These are phyloP conservation scores for Vaccinium vitisidaea DNA, from an alignment of 148 eudicot species.

Conservation along the genomic window DNA sequence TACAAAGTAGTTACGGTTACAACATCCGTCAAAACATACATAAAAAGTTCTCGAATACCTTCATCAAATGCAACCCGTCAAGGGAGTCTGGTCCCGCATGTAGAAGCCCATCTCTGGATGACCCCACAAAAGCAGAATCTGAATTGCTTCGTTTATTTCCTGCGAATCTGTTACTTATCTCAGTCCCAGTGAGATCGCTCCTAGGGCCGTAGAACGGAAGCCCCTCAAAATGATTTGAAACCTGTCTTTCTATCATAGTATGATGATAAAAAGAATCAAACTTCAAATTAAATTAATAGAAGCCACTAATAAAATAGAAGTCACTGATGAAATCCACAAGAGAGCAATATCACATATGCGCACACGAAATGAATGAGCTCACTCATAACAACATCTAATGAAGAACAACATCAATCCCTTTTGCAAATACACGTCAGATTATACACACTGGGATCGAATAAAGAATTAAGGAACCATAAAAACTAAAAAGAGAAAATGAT, in stretches of 20 bases:
- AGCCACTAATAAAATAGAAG: neutral
- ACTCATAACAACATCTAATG: neutral
- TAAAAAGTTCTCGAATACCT: constrained; percentile 34
- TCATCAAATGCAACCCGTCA: constrained; percentile 50
- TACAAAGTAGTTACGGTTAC: neutral
- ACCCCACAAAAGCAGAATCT: constrained; percentile 47
- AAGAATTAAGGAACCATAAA: neutral
- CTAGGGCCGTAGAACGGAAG: constrained; percentile 50
- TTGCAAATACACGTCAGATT: neutral
- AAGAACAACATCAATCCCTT: constrained; percentile 4
- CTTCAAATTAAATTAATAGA: constrained; percentile 14
- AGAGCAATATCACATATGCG: neutral
- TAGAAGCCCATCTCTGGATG: constrained; percentile 51
- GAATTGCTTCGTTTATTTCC: constrained; percentile 58
- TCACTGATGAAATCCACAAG: neutral
- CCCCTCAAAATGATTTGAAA: constrained; percentile 49
- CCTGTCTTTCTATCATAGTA: constrained; percentile 51
- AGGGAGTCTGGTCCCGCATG: constrained; percentile 38
- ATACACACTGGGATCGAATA: neutral
- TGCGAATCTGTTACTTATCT: constrained; percentile 39
- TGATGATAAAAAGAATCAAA: constrained; percentile 21
- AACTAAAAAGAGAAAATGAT: constrained; percentile 7
- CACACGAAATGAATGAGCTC: constrained; percentile 11
- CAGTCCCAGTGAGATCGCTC: constrained; percentile 50
- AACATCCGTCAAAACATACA: neutral